These are phyloP conservation scores for Salvia sclarea DNA, from an alignment of 305 asterid species.

Conservation along the genomic window DNA sequence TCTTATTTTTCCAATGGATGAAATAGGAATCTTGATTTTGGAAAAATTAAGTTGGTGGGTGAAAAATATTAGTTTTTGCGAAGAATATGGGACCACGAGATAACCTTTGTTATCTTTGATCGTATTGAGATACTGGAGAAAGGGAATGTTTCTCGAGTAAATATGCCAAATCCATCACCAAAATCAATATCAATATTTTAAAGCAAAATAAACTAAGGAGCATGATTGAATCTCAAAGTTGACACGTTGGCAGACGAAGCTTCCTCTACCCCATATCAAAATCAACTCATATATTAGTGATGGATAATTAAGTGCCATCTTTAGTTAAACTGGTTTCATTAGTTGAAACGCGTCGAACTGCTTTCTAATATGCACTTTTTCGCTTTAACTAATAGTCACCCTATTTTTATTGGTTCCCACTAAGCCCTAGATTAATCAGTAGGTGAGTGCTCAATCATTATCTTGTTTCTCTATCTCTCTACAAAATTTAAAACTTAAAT, in stretches of 20 bases:
- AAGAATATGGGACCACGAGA: slow-evolving; percentile 23
- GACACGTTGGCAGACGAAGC: slow-evolving; percentile 33
- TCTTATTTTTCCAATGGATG: neutral
- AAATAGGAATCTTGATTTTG: neutral
- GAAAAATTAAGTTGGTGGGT: neutral
- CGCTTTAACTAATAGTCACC: neutral
- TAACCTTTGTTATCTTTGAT: neutral
- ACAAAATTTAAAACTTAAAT: too few species aligned
- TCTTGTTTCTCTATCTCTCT: neutral
- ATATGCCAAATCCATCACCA: neutral
- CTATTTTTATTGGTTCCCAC: slow-evolving; percentile 25
- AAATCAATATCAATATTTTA: neutral
- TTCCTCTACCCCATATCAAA: slow-evolving; percentile 16
- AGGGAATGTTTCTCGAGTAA: slow-evolving; percentile 32
- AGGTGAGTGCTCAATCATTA: neutral
- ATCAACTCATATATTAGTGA: neutral
- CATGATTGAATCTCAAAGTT: slow-evolving; percentile 18
- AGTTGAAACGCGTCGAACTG: slow-evolving; percentile 34
- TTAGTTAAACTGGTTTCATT: slow-evolving; percentile 23
- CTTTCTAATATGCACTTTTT: neutral
- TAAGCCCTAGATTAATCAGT: neutral
- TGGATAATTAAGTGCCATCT: neutral
- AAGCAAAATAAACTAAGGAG: neutral
- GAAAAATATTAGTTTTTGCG: neutral
- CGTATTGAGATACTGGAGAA: neutral